Base-by-base conservation (phyloP, 495 filamentous ascomycete genomes). In the Choiromyces venosus region DNA sequence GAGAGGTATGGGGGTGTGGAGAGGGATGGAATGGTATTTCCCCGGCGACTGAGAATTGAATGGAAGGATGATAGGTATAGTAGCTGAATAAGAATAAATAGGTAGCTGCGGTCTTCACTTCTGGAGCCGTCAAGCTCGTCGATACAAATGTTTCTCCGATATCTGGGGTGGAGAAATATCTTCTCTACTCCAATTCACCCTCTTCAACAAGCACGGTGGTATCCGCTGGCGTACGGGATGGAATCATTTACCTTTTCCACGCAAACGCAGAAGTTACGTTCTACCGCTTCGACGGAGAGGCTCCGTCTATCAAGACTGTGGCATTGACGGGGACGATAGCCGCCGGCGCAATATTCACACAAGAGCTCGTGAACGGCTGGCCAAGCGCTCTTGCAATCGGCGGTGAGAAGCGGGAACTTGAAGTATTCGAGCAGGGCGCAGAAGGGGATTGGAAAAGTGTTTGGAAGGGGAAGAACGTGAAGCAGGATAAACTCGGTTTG, bases 381-480 rank as follows among this genome's bases (percentile, higher is more conserved):
- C 64, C n/a, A 70, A 61, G 44, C 21, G 78, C 78, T 19, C 36
- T 80, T 29, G 78, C 78, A 4, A 37, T 78, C 10, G 78, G 71
- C 12, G 77, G 77, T 2, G 69, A 74, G 52, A 67, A 73, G 40
- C 70, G 71, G 4, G 78, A 80, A 12, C 18, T 80, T 0, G 78
- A 80, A 65, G 69, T 80, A 29, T 80, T 76, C 66, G 78, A 76
- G n/a, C 67, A 29, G 18, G 71, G 79, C 16, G 65, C 35, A 2
- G 56, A 56, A 33, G 68, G 68, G 16, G 36, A 25, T 5, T 80
- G 78, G 78, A 65, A 39, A 36, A 67, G 68, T 4, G 69, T 73
- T 7, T 80, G 78, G 78, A 80, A 80, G 38, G 73, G 74, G 19
- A 77, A 78, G 61, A 80, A 80, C 7, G 77, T 80, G 16, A 80